A percentile compares a stretch with the other conserved stretches of the same genome.
Conservation (phyloP, 2,329 filamentous ascomycete genomes). For the Diplocarpon mali region DNA sequence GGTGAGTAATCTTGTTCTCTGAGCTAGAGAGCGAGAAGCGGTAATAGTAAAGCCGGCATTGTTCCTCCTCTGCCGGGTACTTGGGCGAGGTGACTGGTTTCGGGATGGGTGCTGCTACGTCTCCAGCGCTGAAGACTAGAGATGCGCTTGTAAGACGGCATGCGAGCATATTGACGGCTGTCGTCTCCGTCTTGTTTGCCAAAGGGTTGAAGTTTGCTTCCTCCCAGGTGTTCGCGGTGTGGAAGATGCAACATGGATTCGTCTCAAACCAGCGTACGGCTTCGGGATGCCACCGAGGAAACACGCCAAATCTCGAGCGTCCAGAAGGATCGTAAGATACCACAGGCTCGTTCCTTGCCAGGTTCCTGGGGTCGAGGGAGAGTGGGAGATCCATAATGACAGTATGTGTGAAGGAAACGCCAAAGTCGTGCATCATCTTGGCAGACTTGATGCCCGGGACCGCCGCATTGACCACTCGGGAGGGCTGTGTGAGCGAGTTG, state of each 20-base stretch:
- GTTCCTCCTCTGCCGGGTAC: slow-evolving; percentile 41
- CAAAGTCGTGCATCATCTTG: slow-evolving; percentile 71
- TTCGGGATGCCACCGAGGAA: slow-evolving; percentile 48
- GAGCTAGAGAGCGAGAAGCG: slow-evolving; percentile 38
- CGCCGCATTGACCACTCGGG: slow-evolving; percentile 37
- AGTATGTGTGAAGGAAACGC: slow-evolving; percentile 50
- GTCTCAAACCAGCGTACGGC: slow-evolving; percentile 57
- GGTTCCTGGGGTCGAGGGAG: slow-evolving; percentile 51
- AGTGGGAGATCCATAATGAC: slow-evolving; percentile 61
- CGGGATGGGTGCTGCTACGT: slow-evolving; percentile 43
- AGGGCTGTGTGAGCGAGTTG: slow-evolving; percentile 21
- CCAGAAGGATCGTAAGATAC: slow-evolving; percentile 48
- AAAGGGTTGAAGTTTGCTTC: slow-evolving; percentile 25
- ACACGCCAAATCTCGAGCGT: slow-evolving; percentile 54
- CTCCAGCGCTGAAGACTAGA: slow-evolving; percentile 53
- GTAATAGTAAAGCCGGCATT: slow-evolving; percentile 62
- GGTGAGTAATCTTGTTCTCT: slow-evolving; percentile 38
- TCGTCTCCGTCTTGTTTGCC: slow-evolving; percentile 23
- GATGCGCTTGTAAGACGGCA: slow-evolving; percentile 57
- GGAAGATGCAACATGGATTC: slow-evolving; percentile 57
- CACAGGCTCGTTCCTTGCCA: slow-evolving; percentile 42
- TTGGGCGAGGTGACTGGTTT: slow-evolving; percentile 17
- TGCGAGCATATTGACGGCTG: slow-evolving; percentile 49
- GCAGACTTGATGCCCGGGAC: slow-evolving; percentile 51
- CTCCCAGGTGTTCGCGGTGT: slow-evolving; percentile 64